Evolutionary conservation across 2,329 filamentous ascomycete genomes (phyloP), one percentile per base, ranked within the genome.

Genomic region (Penicillium sp.): DNA sequence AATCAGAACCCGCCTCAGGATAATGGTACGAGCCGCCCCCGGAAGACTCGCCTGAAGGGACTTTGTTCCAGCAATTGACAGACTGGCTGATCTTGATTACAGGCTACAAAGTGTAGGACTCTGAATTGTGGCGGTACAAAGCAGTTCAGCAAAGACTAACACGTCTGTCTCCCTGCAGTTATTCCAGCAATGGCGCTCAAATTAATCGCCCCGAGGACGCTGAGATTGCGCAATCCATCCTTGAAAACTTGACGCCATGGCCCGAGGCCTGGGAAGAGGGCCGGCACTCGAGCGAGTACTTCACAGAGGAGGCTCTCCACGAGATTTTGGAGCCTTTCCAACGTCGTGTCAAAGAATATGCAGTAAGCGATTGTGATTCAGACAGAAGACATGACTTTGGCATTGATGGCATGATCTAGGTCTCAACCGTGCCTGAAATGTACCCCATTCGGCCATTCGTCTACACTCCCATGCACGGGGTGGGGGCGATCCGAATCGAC

Each of bases 111-210:
- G 82, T 85, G 62, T 73, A 61, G 47, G 64, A 27, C 33, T 11
- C 26, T 39, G 13, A 7, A 12, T 32, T 39, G 25, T 18, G 38
- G 9, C 9, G 9, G n/a, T 13, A 25, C 7, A 26, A 26, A 28
- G n/a, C 27, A 4, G 18, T 8, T 27, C 2, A 6, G 28, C 12
- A 32, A 33, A 26, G 12, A 36, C 42, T 43, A 24, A 43, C 42
- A 4, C 5, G 4, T 24, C 36, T 43, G 35, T 46, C 11, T 24
- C 42, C 40, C 26, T 24, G 25, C 55, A 73, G 70, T 7, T 85
- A 84, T 66, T 83, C 79, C 71, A 72, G 70, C 12, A 84, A 83
- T 58, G 82, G 81, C 2, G 82, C 79, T 57, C 82, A 85, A 61
- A 84, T 85, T 54, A 82, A 84, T 45, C 75, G 80, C 8, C 82